These are phyloP conservation scores for Sclerotinia trifoliorum DNA, from an alignment of 2,329 filamentous ascomycete genomes.

Conservation along the genomic window DNA sequence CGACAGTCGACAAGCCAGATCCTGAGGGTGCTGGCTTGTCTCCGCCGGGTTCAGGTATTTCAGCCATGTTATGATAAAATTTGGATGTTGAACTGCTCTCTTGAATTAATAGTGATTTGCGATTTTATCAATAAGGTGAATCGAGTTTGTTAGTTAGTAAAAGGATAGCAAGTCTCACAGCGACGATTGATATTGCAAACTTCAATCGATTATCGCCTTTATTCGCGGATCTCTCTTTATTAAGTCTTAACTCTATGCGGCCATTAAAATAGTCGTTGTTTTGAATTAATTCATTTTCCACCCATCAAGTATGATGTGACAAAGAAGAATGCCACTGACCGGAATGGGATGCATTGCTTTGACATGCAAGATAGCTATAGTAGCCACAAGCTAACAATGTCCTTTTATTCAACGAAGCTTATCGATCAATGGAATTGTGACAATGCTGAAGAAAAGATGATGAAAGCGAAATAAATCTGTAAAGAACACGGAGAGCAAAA, in stretches of 20 bases:
- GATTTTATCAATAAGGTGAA: background rate
- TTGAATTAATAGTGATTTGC: too few relatives aligned
- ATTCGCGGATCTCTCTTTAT: background rate
- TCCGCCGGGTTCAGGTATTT: background rate
- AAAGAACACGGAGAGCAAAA: background rate
- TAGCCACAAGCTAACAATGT: background rate
- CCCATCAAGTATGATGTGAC: background rate
- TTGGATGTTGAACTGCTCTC: too few relatives aligned
- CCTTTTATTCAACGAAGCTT: background rate
- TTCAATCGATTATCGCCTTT: background rate
- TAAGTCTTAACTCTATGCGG: background rate
- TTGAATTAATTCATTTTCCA: background rate
- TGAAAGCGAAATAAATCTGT: too few relatives aligned
- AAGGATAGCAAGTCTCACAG: too few relatives aligned
- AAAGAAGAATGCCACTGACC: background rate
- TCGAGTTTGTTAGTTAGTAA: background rate
- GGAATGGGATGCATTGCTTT: background rate
- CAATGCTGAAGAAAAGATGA: rapidly evolving
- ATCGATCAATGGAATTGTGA: background rate
- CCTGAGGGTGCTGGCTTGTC: background rate
- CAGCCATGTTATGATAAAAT: background rate
- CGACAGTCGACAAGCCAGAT: background rate
- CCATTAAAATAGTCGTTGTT: background rate
- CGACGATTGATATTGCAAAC: background rate
- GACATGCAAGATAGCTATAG: background rate